These are phyloP conservation scores for Talaromyces islandicus DNA, from an alignment of 2,329 filamentous ascomycete species.

Conservation along the genomic window DNA sequence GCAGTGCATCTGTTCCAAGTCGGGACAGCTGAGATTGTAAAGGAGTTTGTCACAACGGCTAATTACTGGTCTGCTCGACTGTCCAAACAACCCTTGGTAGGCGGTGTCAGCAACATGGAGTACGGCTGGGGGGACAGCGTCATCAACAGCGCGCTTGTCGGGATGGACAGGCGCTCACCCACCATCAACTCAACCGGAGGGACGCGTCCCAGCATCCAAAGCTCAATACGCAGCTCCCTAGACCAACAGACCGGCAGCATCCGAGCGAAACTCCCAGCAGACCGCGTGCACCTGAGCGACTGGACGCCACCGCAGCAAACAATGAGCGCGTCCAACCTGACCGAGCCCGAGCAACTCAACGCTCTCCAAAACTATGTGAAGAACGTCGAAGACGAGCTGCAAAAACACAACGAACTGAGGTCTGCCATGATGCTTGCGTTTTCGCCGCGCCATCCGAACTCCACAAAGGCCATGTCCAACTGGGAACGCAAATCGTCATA, in stretches of 20 bases:
- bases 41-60: conserved; percentile 87
- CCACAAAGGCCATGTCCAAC: conserved; percentile 80
- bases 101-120: conserved; percentile 93
- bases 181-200: conserved; percentile 25
- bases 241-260: conserved; percentile 53
- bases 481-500: conserved; percentile 97
- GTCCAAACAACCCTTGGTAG: conserved; percentile 86
- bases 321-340: conserved; percentile 73
- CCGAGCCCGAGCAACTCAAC: conserved; percentile 74
- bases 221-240: conserved; percentile 59
- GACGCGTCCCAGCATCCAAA: conserved; percentile 50
- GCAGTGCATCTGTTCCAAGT: conserved; percentile 98
- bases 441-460: conserved; percentile 75
- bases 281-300: conserved; percentile 75
- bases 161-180: conserved; percentile 34
- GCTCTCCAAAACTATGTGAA: conserved; percentile 73
- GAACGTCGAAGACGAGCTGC: conserved; percentile 77
- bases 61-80: conserved; percentile 97
- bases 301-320: conserved; percentile 88
- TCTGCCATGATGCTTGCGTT: conserved; percentile 85
- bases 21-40: conserved; percentile 87
- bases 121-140: conserved; percentile 92
- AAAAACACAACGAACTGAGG: conserved; percentile 81
- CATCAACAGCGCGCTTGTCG: conserved; percentile 69
- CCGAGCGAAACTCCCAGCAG: conserved; percentile 69